These are phyloP conservation scores for Davidsoniella eucalypti DNA, from an alignment of 2,329 filamentous ascomycete species.

Conservation along the genomic window DNA sequence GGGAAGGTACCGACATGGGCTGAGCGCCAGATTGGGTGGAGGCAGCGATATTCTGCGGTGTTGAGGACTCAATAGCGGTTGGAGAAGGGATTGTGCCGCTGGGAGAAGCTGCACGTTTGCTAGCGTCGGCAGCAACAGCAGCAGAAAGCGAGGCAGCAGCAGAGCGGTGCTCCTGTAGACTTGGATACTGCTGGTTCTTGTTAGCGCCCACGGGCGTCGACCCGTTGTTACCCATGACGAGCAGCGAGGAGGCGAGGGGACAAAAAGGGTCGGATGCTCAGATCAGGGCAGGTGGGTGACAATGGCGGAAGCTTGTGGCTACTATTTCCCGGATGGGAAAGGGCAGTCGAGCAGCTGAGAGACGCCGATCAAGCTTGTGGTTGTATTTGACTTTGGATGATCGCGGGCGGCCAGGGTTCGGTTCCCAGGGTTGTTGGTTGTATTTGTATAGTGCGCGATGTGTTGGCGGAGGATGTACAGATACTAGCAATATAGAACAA, in stretches of 20 bases:
- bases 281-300: too few species aligned
- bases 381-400: not conserved
- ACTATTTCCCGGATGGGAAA: too few species aligned
- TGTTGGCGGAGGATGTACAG: too few species aligned
- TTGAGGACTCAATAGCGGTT: not conserved
- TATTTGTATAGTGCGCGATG: too few species aligned
- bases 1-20: slow-evolving; percentile 16
- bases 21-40: slow-evolving; percentile 1
- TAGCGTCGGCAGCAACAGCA: not conserved
- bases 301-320: too few species aligned
- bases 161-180: not conserved
- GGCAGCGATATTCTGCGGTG: not conserved
- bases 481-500: too few species aligned
- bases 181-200: not conserved
- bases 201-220: not conserved
- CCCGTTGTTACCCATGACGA: slow-evolving; percentile 2
- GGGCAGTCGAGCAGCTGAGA: too few species aligned
- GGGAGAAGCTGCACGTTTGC: not conserved
- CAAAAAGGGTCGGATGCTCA: too few species aligned
- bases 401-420: not conserved
- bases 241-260: not conserved
- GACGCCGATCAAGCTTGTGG: not conserved
- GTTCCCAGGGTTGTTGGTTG: too few species aligned
- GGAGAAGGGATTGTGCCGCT: too few species aligned
- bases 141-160: not conserved